Percentiles rank a stretch among this genome's conserved stretches.
Conservation (phyloP, 179 eudicot genomes). For the Patellifolia procumbens region DNA sequence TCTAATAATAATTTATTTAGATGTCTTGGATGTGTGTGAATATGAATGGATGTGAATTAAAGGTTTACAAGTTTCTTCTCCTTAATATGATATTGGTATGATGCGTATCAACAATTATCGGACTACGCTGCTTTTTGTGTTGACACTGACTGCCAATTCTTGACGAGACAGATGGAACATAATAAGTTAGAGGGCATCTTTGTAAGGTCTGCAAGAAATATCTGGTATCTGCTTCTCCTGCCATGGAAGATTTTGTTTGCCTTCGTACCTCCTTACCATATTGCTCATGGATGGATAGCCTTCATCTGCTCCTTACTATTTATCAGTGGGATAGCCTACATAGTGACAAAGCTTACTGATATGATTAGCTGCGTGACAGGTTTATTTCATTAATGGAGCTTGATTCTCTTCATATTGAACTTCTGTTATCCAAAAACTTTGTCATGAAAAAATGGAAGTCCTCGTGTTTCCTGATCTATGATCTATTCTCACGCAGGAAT, state of each 20-base stretch:
- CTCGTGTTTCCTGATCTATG: neutral
- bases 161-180: constrained; percentile 51
- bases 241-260: constrained; percentile 88
- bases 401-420: neutral
- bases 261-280: constrained; percentile 74
- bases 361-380: constrained; percentile 93
- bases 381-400: constrained; percentile 26
- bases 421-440: neutral
- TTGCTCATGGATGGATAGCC: constrained; percentile 94
- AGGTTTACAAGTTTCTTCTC: neutral
- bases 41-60: neutral
- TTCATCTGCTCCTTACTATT: constrained; percentile 71
- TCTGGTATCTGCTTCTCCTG: constrained; percentile 57
- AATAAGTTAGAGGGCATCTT: constrained; percentile 36
- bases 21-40: constrained; percentile 14
- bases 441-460: neutral
- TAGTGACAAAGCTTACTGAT: constrained; percentile 75
- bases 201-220: constrained; percentile 34
- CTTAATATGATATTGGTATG: neutral
- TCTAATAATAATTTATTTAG: neutral
- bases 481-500: constrained; percentile 48
- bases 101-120: neutral
- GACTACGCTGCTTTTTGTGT: constrained; percentile 7
- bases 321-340: constrained; percentile 78
- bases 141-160: constrained; percentile 22